Conservation (phyloP, 23 red algal species). For the Gracilariopsis chorda region DNA sequence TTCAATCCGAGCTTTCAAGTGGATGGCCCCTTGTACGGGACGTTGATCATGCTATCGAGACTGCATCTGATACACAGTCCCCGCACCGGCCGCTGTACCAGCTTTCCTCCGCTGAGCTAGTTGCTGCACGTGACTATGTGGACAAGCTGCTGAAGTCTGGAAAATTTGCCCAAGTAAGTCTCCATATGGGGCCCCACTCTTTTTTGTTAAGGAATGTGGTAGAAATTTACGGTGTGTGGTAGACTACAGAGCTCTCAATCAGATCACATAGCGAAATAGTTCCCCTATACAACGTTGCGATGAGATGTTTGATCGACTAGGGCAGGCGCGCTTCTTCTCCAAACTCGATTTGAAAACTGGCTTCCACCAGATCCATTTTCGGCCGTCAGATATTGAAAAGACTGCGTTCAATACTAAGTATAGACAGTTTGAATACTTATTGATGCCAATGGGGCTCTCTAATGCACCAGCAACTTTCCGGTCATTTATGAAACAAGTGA, state of each 20-base stretch:
- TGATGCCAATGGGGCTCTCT: constrained; percentile 1
- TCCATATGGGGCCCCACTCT: neutral
- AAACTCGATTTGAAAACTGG: neutral
- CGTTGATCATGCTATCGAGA: too few relatives aligned
- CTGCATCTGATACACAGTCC: too few relatives aligned
- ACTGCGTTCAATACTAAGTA: neutral
- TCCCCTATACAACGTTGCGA: neutral
- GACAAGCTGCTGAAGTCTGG: too few relatives aligned
- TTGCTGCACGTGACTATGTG: too few relatives aligned
- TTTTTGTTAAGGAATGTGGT: constrained; percentile 1
- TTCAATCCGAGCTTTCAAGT: neutral
- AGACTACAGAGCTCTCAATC: neutral
- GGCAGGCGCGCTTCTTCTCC: neutral
- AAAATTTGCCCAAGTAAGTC: constrained; percentile 16
- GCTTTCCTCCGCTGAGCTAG: too few relatives aligned
- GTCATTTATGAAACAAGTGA: constrained; percentile 2
- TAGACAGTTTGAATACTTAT: neutral
- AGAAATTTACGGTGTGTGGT: neutral
- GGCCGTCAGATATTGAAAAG: neutral
- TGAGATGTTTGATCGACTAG: constrained; percentile 4
- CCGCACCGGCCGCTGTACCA: too few relatives aligned
- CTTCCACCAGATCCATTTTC: neutral
- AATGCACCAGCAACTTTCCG: constrained; percentile 17
- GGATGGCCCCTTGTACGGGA: neutral
- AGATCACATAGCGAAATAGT: neutral